Evolutionary conservation across 176 grass and related monocot species (phyloP).

Genomic region (Elaeis guineensis): DNA sequence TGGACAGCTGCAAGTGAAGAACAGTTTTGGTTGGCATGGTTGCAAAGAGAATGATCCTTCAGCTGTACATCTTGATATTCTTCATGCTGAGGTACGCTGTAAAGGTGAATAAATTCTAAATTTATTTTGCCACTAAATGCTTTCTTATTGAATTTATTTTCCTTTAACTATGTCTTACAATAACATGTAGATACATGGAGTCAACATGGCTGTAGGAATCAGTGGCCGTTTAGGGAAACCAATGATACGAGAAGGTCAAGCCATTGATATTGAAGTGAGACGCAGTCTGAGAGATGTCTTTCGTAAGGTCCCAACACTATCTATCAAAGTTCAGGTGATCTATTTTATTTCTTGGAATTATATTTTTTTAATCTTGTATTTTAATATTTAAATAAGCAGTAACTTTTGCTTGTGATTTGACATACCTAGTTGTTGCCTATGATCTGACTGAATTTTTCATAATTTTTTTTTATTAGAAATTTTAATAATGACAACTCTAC

Average conservation of each 20-base stretch:
- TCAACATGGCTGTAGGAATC: slow-evolving; percentile 93
- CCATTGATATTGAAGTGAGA: slow-evolving; percentile 76
- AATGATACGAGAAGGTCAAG: slow-evolving; percentile 72
- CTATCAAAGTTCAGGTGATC: slow-evolving; percentile 68
- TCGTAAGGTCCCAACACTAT: slow-evolving; percentile 66
- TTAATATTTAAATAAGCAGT: too few species aligned
- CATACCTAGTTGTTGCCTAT: too few species aligned
- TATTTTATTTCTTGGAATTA: slow-evolving; percentile 5
- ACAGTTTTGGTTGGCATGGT: slow-evolving; percentile 86
- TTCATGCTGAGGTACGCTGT: slow-evolving; percentile 63
- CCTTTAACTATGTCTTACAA: too few species aligned
- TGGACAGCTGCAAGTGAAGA: slow-evolving; percentile 69
- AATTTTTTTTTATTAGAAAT: too few species aligned
- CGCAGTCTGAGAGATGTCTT: slow-evolving; percentile 91
- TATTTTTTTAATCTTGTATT: not conserved
- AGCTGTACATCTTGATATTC: slow-evolving; percentile 89
- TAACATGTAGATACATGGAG: slow-evolving; percentile 74
- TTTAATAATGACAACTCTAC: too few species aligned
- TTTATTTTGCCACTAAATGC: too few species aligned
- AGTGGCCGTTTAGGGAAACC: slow-evolving; percentile 64
- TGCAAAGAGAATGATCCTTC: slow-evolving; percentile 75
- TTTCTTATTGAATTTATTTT: too few species aligned
- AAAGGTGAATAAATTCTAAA: too few species aligned
- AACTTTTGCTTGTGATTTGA: too few species aligned
- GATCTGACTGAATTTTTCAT: too few species aligned